Evolutionary conservation across 768 basidiomycete genomes (phyloP).

Genomic region (Tylopilus cervinicoccineus): DNA sequence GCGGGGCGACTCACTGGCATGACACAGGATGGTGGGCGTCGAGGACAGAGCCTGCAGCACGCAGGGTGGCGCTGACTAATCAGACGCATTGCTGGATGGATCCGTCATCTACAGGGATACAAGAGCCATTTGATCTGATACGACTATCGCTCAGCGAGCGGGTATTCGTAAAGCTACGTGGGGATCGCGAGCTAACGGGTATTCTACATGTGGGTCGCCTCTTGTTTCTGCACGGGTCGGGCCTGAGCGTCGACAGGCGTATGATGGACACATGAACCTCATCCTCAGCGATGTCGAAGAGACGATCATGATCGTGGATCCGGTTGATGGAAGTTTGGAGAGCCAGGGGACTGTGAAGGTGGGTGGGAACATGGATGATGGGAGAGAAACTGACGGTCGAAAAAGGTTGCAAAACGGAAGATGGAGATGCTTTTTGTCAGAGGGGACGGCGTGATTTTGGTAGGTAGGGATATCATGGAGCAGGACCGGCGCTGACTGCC

Average conservation of each 20-base stretch:
- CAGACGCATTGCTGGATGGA: constrained; percentile 49
- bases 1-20: constrained; percentile 60
- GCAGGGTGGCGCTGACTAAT: constrained; percentile 29
- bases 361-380: constrained; percentile 10
- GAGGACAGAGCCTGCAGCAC: constrained; percentile 10
- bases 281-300: constrained; percentile 98
- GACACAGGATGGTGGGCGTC: constrained; percentile 22
- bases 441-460: constrained; percentile 95
- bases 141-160: constrained; percentile 95
- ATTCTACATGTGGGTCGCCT: constrained; percentile 77
- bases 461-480: constrained; percentile 35
- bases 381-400: not conserved
- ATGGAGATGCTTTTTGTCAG: constrained; percentile 98
- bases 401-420: constrained; percentile 85
- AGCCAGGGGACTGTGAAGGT: constrained; percentile 66
- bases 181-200: constrained; percentile 88
- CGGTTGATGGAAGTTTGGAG: constrained; percentile 58
- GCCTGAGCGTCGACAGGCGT: constrained; percentile 59
- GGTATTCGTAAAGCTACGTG: constrained; percentile 95
- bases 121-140: constrained; percentile 97
- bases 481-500: constrained; percentile 10
- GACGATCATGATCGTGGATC: constrained; percentile 93
- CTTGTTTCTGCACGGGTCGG: not conserved
- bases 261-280: constrained; percentile 99
- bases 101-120: constrained; percentile 67